These are phyloP conservation scores for Candida pini DNA, from an alignment of 805 yeast genomes.

Conservation along the genomic window DNA sequence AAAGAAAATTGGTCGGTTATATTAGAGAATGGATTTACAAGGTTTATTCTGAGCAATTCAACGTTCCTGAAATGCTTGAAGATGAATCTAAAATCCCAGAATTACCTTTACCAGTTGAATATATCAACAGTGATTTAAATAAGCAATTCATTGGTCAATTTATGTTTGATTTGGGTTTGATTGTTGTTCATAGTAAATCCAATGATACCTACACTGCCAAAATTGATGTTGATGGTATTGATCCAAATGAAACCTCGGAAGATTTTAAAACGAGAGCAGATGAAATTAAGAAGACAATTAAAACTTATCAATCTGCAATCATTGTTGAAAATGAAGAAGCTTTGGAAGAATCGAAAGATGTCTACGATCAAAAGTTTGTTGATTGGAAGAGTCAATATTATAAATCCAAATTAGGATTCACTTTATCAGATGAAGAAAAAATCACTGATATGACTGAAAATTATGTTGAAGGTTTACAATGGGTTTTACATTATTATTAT, in stretches of 20 bases:
- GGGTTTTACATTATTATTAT: conserved; percentile 92
- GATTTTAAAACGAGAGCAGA: conserved; percentile 50
- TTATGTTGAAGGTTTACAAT: conserved; percentile 91
- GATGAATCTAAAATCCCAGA: conserved; percentile 39
- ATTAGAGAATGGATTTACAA: conserved; percentile 44
- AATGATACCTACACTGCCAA: conserved; percentile 51
- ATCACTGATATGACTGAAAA: conserved; percentile 65
- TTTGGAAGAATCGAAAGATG: conserved; percentile 46
- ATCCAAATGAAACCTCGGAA: conserved; percentile 61
- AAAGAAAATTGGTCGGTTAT: conserved; percentile 63
- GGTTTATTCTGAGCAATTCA: conserved; percentile 29
- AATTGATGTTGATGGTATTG: conserved; percentile 69
- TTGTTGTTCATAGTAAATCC: conserved; percentile 59
- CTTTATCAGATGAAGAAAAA: conserved; percentile 53
- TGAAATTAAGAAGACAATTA: conserved; percentile 48
- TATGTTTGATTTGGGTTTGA: conserved; percentile 61
- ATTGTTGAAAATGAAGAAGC: conserved; percentile 55
- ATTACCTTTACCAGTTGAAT: conserved; percentile 41
- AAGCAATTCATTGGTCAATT: conserved; percentile 57
- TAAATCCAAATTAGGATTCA: conserved; percentile 68
- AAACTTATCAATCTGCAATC: conserved; percentile 60
- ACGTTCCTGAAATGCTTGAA: conserved; percentile 24
- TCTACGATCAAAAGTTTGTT: conserved; percentile 70
- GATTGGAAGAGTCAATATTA: conserved; percentile 87
- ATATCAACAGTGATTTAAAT: conserved; percentile 38